phyloP scores from a whole-genome alignment of 202 grass and related monocot species.

The Elaeis oleifera region DNA sequence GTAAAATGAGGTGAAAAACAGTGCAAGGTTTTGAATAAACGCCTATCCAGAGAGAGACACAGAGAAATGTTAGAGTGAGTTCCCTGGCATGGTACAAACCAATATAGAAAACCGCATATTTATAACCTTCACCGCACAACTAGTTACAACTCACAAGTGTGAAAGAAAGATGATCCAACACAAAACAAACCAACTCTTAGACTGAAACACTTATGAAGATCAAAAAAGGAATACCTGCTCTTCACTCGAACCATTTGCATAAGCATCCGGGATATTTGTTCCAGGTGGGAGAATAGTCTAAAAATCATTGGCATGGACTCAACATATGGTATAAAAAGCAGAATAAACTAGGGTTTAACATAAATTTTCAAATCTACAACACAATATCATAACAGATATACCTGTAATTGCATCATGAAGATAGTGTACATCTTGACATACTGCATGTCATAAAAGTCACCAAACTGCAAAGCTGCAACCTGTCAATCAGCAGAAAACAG shows the following conservation, averaged over 20 bases:
- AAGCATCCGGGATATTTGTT: conserved; percentile 79
- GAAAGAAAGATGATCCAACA: too few species aligned
- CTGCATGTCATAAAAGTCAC: conserved; percentile 92
- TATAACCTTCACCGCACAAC: too few species aligned
- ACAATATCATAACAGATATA: conserved; percentile 12
- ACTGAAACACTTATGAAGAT: not conserved
- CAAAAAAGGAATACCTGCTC: conserved; percentile 53
- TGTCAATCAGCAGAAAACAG: conserved; percentile 23
- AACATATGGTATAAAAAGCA: not conserved
- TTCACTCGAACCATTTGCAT: conserved; percentile 94
- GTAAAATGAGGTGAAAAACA: conserved; percentile 94
- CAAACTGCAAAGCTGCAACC: conserved; percentile 94
- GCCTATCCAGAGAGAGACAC: conserved; percentile 38
- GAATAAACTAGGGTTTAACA: not conserved
- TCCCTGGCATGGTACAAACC: not conserved
- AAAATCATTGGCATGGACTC: conserved; percentile 7
- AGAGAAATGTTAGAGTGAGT: conserved; percentile 5
- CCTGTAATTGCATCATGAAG: conserved; percentile 96
- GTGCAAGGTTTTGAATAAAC: conserved; percentile 96
- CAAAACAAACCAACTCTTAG: too few species aligned
- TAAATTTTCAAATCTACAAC: too few species aligned
- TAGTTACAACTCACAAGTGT: too few species aligned
- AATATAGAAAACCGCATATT: not conserved
- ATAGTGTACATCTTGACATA: conserved; percentile 99
- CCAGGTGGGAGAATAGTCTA: conserved; percentile 86